phyloP scores from a whole-genome alignment of 345 rosid species.

The Cardamine resedifolia region DNA sequence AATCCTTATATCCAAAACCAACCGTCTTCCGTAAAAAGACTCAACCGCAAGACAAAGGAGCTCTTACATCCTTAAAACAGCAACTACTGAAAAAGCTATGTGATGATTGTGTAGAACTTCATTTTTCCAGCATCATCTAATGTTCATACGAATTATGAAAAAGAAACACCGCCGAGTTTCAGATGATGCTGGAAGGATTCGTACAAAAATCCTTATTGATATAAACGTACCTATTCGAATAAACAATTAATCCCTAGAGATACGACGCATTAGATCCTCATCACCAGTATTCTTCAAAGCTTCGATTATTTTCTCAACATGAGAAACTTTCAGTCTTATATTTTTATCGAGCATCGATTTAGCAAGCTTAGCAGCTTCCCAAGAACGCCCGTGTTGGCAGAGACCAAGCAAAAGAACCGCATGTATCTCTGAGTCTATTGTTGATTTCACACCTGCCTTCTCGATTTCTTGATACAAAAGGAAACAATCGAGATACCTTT shows the following conservation, averaged over 20 bases:
- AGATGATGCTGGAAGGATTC: no score
- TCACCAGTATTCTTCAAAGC: slow-evolving; percentile 49
- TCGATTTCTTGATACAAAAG: slow-evolving; percentile 50
- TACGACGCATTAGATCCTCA: slow-evolving; percentile 45
- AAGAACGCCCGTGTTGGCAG: no score
- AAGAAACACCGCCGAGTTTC: no score
- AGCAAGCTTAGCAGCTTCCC: no score
- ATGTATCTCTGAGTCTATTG: slow-evolving; percentile 71
- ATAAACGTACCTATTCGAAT: no score
- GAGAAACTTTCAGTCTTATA: slow-evolving; percentile 41
- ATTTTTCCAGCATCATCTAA: no score
- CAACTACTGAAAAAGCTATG: neutral
- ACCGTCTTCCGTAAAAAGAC: no score
- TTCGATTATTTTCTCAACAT: no score
- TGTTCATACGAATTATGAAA: no score
- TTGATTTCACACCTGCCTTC: slow-evolving; percentile 43
- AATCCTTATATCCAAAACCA: slow-evolving; percentile 63
- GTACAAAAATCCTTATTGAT: neutral
- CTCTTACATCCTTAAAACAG: slow-evolving; percentile 13
- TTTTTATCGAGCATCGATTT: no score
- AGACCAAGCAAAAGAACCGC: no score
- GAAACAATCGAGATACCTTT: slow-evolving; percentile 60
- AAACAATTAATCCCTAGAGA: neutral
- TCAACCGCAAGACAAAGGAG: no score
- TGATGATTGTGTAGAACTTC: slow-evolving; percentile 15